Percentiles rank a stretch among this genome's conserved stretches.
Conservation (phyloP, 345 rosid species). For the Erucastrum elatum region DNA sequence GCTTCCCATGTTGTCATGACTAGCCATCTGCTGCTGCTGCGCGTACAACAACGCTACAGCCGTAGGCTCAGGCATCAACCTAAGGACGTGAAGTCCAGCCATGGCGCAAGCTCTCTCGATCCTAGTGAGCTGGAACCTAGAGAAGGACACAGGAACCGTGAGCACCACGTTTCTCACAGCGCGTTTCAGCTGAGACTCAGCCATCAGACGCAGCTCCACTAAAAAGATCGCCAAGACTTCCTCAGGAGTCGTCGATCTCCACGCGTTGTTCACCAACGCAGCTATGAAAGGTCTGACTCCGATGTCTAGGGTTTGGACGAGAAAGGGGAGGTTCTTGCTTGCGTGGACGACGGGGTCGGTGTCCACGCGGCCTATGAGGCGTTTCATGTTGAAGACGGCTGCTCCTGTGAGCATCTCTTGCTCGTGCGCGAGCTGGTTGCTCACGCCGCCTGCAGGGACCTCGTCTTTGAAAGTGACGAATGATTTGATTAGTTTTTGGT, state of each 20-base stretch:
- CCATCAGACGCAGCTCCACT: conserved; percentile 75
- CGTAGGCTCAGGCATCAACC: conserved; percentile 88
- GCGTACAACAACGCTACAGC: conserved; percentile 87
- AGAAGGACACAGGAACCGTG: conserved; percentile 82
- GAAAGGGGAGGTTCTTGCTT: conserved; percentile 71
- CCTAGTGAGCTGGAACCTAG: conserved; percentile 76
- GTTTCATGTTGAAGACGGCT: conserved; percentile 89
- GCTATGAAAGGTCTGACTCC: conserved; percentile 88
- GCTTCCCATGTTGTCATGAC: conserved; percentile 71
- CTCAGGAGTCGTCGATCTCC: conserved; percentile 90
- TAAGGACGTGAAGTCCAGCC: conserved; percentile 86
- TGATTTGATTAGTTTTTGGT: conserved; percentile 72
- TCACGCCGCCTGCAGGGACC: conserved; percentile 73
- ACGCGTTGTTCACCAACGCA: conserved; percentile 71
- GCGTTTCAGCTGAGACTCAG: conserved; percentile 66
- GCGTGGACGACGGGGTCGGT: conserved; percentile 79
- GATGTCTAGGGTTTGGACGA: conserved; percentile 79
- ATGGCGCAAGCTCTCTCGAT: conserved; percentile 86
- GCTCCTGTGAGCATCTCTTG: conserved; percentile 78
- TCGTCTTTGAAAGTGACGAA: conserved; percentile 83
- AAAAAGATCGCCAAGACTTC: conserved; percentile 82
- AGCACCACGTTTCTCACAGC: conserved; percentile 73
- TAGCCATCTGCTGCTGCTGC: conserved; percentile 76
- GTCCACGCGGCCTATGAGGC: conserved; percentile 82
- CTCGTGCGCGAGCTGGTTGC: conserved; percentile 68